phyloP scores from a whole-genome alignment of 768 basidiomycete species.

The Multifurca ochricompacta region DNA sequence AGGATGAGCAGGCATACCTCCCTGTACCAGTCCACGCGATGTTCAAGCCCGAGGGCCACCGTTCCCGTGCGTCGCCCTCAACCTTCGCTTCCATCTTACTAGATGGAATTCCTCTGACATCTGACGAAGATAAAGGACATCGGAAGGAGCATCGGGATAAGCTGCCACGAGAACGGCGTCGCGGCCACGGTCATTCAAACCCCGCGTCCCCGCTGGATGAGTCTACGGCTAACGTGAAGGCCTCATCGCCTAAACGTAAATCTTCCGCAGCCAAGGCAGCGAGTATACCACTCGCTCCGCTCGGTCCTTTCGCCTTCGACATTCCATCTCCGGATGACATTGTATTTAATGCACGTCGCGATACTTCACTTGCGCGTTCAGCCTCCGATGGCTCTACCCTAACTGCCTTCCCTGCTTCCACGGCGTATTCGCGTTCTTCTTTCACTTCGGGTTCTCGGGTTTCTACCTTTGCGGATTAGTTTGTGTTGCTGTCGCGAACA shows the following conservation, averaged over 20 bases:
- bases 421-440: constrained; percentile 17
- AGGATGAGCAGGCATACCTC: constrained; percentile 32
- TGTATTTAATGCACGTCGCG: constrained; percentile 71
- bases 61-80: constrained; percentile 69
- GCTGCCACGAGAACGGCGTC: constrained; percentile 8
- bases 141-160: constrained; percentile 16
- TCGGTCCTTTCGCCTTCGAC: constrained; percentile 54
- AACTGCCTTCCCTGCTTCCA: constrained; percentile 23
- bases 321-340: constrained; percentile 89
- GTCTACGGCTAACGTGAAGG: constrained; percentile 6
- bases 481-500: constrained; percentile 17
- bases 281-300: constrained; percentile 8
- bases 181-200: constrained; percentile 1
- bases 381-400: constrained; percentile 20
- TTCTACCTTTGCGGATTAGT: constrained; percentile 27
- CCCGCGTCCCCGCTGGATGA: constrained; percentile 3
- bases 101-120: constrained; percentile 16
- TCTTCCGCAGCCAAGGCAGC: neutral
- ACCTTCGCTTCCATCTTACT: constrained; percentile 43
- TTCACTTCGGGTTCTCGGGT: constrained; percentile 30
- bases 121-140: constrained; percentile 20
- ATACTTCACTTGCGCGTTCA: constrained; percentile 46
- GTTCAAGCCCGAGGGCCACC: constrained; percentile 45
- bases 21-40: constrained; percentile 41
- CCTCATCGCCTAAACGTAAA: constrained; percentile 10